Base-by-base conservation (phyloP, 768 basidiomycete genomes). In the Naganishia onofrii region DNA sequence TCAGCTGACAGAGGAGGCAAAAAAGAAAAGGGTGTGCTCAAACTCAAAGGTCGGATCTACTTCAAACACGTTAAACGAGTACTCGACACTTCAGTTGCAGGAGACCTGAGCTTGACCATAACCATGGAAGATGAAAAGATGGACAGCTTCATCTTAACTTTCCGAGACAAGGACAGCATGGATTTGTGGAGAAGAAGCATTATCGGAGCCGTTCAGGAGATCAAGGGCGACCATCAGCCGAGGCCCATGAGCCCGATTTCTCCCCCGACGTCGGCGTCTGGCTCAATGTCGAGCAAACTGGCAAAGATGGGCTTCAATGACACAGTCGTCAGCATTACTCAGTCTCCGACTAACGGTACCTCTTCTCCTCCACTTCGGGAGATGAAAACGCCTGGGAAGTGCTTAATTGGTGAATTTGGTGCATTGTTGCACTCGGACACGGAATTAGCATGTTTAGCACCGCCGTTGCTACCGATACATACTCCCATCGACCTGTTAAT, bases 41-140 rank as follows among this genome's bases (percentile, higher is more conserved):
- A 92, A 13, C 86, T 98, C 48, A 97, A 96, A 77, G 96, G 96
- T 0, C 85, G 94, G 57, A 96, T 99, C 73, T 98, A 94, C 81
- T 89, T 98, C 44, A 87, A 91, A 29, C 95, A 98, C 81, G 93
- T 99, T 81, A 89, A 89, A 74, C 88, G 89, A 66, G 90, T 99
- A 66, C 88, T 88, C 32, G 90, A 93, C 70, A 88, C 88, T 38
- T 89, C 89, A 2, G 67, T 73, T 2, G 75, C 70, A 21, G 88
- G 88, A 38, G 94, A 95, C 80, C 85, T 96, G 83, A 94, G 92
- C 78, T 85, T 98, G 72, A 96, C 95, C 5, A 95, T 99, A 76
- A 90, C 92, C 75, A 97, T 99, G 93, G 92, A 93, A 82, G 95
- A 98, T 78, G 92, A 95, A 77, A 84, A 85, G 42, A 84, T 96